These are phyloP conservation scores for Neurospora sp. DNA, from an alignment of 495 filamentous ascomycete genomes.

Conservation along the genomic window DNA sequence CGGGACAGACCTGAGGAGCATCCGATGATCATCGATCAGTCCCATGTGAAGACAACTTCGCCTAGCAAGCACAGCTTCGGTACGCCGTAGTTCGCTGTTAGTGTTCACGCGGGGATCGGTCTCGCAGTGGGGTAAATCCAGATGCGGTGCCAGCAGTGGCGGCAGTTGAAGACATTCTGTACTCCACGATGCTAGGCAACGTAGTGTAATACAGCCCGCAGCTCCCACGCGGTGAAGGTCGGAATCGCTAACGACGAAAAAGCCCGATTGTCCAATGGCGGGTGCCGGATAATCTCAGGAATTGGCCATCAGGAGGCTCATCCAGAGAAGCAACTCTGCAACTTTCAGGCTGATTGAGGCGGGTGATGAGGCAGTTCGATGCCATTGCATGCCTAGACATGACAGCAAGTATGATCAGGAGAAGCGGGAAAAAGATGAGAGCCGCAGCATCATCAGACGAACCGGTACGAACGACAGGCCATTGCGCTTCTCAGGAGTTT, in stretches of 20 bases:
- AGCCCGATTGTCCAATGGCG: conserved; percentile 1
- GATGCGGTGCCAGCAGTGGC: background rate
- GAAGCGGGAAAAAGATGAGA: background rate
- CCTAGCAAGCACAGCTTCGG: background rate
- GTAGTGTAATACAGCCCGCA: background rate
- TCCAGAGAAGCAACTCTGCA: background rate
- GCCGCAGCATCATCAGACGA: background rate
- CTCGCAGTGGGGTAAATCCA: background rate
- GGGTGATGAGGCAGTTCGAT: background rate
- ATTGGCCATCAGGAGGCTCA: background rate
- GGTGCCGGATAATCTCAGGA: conserved; percentile 1
- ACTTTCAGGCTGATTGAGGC: background rate
- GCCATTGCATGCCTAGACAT: background rate
- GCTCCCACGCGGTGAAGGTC: background rate
- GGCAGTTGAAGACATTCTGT: background rate
- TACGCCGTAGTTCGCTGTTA: background rate
- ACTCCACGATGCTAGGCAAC: background rate
- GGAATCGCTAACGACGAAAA: background rate
- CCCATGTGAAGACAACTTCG: background rate
- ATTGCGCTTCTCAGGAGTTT: background rate
- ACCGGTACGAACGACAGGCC: background rate
- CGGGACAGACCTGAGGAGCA: background rate
- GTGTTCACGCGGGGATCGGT: background rate
- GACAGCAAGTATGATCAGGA: no score
- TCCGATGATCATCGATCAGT: background rate